These are phyloP conservation scores for Ceratocystiopsis minuta DNA, from an alignment of 2,329 filamentous ascomycete genomes.

Conservation along the genomic window DNA sequence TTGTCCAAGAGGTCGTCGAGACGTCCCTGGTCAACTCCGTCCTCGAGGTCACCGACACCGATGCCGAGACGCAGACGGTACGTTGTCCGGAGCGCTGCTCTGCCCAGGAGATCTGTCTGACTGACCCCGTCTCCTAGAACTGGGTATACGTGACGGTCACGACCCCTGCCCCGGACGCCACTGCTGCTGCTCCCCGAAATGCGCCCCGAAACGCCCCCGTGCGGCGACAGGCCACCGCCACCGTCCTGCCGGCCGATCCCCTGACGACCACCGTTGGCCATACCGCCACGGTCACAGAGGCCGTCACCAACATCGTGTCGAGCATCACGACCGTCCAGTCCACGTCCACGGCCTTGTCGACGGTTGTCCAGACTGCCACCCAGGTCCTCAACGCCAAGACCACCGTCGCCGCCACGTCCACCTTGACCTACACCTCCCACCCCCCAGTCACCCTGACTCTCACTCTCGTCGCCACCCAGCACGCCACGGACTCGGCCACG, in stretches of 20 bases:
- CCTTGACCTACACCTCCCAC: slow-evolving; percentile 6
- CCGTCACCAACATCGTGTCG: slow-evolving; percentile 1
- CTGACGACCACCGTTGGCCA: slow-evolving; percentile 4
- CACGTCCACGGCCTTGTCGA: slow-evolving; percentile 2
- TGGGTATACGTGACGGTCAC: slow-evolving; percentile 8
- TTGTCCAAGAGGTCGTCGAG: slow-evolving; percentile 8
- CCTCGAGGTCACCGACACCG: slow-evolving; percentile 7
- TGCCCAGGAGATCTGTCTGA: too few relatives aligned
- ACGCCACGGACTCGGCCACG: not conserved
- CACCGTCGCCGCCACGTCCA: slow-evolving; percentile 10
- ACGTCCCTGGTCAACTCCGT: slow-evolving; percentile 6
- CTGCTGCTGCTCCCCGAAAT: too few relatives aligned
- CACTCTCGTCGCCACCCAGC: slow-evolving; percentile 4
- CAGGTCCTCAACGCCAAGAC: slow-evolving; percentile 7
- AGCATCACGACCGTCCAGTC: slow-evolving; percentile 1
- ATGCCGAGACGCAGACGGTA: slow-evolving; percentile 10
- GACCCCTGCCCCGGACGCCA: slow-evolving; percentile 1
- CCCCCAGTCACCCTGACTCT: slow-evolving; percentile 7
- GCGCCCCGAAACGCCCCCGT: too few relatives aligned
- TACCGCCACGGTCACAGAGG: slow-evolving; percentile 4
- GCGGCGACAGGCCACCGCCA: slow-evolving; percentile 1
- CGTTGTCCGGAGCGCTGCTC: not conserved
- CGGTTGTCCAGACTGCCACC: slow-evolving; percentile 6
- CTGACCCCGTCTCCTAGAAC: not conserved
- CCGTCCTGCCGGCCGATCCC: slow-evolving; percentile 2